These are phyloP conservation scores for Biscogniauxia marginata DNA, from an alignment of 2,329 filamentous ascomycete genomes.

Conservation along the genomic window DNA sequence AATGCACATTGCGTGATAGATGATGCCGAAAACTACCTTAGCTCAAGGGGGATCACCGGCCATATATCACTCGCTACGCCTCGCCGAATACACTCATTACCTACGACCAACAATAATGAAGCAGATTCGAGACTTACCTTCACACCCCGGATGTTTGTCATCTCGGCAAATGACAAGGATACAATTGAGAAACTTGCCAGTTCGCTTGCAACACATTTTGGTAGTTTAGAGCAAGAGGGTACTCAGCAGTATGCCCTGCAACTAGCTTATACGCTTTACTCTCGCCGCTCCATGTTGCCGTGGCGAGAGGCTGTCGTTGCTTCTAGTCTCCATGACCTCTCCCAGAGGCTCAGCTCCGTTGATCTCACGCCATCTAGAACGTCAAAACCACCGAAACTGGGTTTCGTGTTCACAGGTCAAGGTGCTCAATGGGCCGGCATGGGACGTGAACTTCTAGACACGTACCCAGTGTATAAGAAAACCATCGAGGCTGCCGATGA, in stretches of 20 bases:
- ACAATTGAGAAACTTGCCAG: conserved; percentile 4
- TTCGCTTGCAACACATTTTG: conserved; percentile 8
- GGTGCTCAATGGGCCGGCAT: conserved; percentile 7
- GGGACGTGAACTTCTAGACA: conserved; percentile 1
- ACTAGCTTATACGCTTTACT: conserved; percentile 19
- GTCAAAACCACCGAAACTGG: conserved; percentile 7
- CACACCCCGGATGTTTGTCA: conserved; percentile 1
- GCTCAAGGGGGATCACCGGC: background rate
- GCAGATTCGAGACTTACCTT: background rate
- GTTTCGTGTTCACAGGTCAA: conserved; percentile 12
- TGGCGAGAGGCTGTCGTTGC: conserved; percentile 8
- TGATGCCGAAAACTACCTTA: conserved; percentile 5
- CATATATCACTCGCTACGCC: background rate
- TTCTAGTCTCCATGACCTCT: conserved; percentile 4
- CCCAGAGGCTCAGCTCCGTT: conserved; percentile 1
- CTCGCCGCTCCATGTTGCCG: conserved; percentile 15
- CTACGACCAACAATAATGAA: background rate
- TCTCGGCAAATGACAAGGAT: conserved; percentile 4
- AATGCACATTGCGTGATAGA: conserved; percentile 34
- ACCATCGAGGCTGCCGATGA: conserved; percentile 1
- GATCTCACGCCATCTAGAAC: conserved; percentile 1
- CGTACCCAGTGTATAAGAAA: background rate
- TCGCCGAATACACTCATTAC: background rate
- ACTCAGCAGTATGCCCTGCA: conserved; percentile 3
- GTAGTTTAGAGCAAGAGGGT: conserved; percentile 1